Evolutionary conservation across 2,329 filamentous ascomycete genomes (phyloP), one percentile per base, ranked within the genome.

Genomic region (Hypoxylon sp.): DNA sequence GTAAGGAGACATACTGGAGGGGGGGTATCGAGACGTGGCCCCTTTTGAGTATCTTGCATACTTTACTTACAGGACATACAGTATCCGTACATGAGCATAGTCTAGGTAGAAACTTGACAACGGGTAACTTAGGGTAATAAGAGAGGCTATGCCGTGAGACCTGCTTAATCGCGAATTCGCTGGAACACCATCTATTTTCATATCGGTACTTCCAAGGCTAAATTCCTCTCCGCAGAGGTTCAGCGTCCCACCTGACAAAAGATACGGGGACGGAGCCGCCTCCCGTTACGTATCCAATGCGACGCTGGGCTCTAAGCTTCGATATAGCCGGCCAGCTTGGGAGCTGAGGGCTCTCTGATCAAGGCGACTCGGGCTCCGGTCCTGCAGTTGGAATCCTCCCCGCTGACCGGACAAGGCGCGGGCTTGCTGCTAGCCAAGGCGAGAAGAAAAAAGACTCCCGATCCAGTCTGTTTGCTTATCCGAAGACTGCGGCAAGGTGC

Each of bases 401-500:
- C 23, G 40, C 45, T 33, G 41, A 48, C 38, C 38, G 38, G 21
- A 23, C 21, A 26, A n/a, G n/a, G n/a, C n/a, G 46, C 41, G 40
- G 55, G 46, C 4, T 38, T 53, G 24, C 10, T 37, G 17, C 29
- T 43, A n/a, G n/a, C n/a, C n/a, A n/a, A n/a, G n/a, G n/a, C n/a
- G n/a, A n/a, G n/a, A n/a, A 48, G 56, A 43, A 42, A 51, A 52
- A 15, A 38, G 13, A 21, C 37, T 38, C 13, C 21, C 29, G 41
- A 46, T n/a, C 31, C 40, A 33, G 26, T 6, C 17, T 4, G 35
- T 29, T n/a, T 31, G 58, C 58, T 60, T 52, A 60, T 48, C 48
- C 52, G 58, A 42, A 43, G 46, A 24, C 17, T 20, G 42, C 41
- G 40, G 41, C 29, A 29, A 46, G 23, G 47, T 47, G 26, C 31